Conservation (phyloP, 495 filamentous ascomycete genomes). For the Penicillium argentinense region DNA sequence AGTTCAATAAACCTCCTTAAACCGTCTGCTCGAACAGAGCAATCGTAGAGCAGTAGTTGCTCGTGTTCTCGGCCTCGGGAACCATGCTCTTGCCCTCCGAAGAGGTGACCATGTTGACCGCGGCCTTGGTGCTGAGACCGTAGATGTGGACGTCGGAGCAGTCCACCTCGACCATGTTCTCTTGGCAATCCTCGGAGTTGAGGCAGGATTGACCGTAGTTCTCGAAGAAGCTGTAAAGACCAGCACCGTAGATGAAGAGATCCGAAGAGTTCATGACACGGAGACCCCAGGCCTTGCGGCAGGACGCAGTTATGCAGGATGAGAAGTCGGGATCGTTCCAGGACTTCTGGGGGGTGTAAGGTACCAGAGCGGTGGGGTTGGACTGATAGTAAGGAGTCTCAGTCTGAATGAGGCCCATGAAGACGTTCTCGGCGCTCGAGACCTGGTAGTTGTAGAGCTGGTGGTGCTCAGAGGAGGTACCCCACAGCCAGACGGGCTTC, state of each 20-base stretch:
- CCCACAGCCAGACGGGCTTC: slow-evolving; percentile 63
- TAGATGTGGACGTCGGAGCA: slow-evolving; percentile 69
- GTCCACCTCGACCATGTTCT: slow-evolving; percentile 84
- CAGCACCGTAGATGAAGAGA: slow-evolving; percentile 72
- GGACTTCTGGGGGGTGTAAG: slow-evolving; percentile 60
- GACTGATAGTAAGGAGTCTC: slow-evolving; percentile 92
- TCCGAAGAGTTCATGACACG: slow-evolving; percentile 69
- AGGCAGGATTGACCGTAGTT: slow-evolving; percentile 83
- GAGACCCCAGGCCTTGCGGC: slow-evolving; percentile 82
- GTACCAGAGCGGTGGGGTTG: slow-evolving; percentile 72
- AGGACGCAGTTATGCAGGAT: slow-evolving; percentile 58
- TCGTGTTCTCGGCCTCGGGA: slow-evolving; percentile 62
- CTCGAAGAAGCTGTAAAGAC: slow-evolving; percentile 85
- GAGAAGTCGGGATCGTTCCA: slow-evolving; percentile 79
- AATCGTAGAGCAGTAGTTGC: slow-evolving; percentile 75
- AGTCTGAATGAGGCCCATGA: slow-evolving; percentile 82
- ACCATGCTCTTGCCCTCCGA: slow-evolving; percentile 51
- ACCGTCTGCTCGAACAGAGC: slow-evolving; percentile 55
- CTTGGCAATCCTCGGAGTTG: slow-evolving; percentile 72
- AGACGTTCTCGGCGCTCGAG: slow-evolving; percentile 74
- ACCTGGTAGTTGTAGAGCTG: slow-evolving; percentile 91
- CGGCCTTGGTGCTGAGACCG: slow-evolving; percentile 83
- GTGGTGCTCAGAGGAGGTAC: slow-evolving; percentile 83
- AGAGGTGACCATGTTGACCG: slow-evolving; percentile 78
- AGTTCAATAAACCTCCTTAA: slow-evolving; percentile 8